Percentiles rank a stretch among this genome's conserved stretches.
These are phyloP conservation scores for Withania somnifera DNA, from an alignment of 305 asterid genomes.

Conservation along the genomic window DNA sequence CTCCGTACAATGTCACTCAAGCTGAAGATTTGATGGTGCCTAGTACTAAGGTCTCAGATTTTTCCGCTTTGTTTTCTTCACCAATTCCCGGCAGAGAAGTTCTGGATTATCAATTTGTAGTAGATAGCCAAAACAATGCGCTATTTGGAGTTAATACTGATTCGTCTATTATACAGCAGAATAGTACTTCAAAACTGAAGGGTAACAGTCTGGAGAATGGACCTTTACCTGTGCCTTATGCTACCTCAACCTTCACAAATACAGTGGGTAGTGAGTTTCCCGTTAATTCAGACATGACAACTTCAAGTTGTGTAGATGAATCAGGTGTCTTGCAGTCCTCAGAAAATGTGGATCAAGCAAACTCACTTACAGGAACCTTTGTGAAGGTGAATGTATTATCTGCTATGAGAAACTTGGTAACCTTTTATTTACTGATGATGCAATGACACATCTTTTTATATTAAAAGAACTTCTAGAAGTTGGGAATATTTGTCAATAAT, in stretches of 20 bases:
- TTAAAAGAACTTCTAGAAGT: background rate
- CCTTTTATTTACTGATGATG: background rate
- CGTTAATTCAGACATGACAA: constrained; percentile 52
- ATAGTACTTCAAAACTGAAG: constrained; percentile 34
- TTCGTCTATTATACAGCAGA: constrained; percentile 35
- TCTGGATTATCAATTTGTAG: constrained; percentile 36
- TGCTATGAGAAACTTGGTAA: background rate
- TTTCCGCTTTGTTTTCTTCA: constrained; percentile 52
- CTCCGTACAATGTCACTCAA: constrained; percentile 45
- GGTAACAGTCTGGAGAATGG: constrained; percentile 32
- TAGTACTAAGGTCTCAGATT: constrained; percentile 47
- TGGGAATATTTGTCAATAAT: background rate
- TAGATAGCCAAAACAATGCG: constrained; percentile 38
- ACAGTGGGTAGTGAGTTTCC: constrained; percentile 45
- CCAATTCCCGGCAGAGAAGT: constrained; percentile 54
- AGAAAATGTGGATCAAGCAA: constrained; percentile 64
- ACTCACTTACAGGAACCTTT: constrained; percentile 45
- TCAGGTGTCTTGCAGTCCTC: constrained; percentile 82
- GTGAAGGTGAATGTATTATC: constrained; percentile 55
- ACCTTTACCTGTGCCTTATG: constrained; percentile 44
- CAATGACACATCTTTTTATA: background rate
- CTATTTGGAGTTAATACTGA: constrained; percentile 43
- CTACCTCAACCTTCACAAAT: constrained; percentile 40
- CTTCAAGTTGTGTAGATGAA: constrained; percentile 80
- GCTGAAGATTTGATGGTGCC: constrained; percentile 41